phyloP scores from a whole-genome alignment of 306 rosid genomes.

The Fragaria ananassa region DNA sequence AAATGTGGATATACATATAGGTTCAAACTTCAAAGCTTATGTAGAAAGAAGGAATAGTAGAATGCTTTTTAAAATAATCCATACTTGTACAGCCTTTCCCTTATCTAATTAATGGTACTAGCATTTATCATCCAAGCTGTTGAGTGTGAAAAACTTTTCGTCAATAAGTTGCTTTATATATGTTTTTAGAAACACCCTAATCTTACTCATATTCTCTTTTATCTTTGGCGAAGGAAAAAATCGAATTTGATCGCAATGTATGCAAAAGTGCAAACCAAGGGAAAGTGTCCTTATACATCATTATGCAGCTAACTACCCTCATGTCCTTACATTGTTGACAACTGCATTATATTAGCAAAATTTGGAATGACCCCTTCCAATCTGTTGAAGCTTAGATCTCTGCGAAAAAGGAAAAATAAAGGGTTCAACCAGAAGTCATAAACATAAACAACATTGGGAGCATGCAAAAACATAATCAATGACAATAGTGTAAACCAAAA shows the following conservation, averaged over 20 bases:
- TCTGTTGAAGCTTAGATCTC: constrained; percentile 35
- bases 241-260: background rate
- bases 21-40: background rate
- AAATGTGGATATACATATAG: background rate
- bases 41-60: background rate
- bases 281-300: background rate
- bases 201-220: background rate
- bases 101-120: background rate
- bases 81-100: background rate
- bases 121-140: background rate
- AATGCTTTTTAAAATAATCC: background rate
- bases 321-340: constrained; percentile 25
- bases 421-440: background rate
- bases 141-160: background rate
- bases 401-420: background rate
- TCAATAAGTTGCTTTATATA: background rate
- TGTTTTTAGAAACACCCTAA: background rate
- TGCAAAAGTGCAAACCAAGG: background rate
- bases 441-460: background rate
- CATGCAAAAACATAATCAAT: background rate
- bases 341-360: background rate
- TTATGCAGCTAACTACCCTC: background rate
- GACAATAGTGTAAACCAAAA: background rate
- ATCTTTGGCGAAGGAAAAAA: no score
- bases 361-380: constrained; percentile 25